phyloP scores from a whole-genome alignment of 768 basidiomycete genomes.

The Mycena indigotica region DNA sequence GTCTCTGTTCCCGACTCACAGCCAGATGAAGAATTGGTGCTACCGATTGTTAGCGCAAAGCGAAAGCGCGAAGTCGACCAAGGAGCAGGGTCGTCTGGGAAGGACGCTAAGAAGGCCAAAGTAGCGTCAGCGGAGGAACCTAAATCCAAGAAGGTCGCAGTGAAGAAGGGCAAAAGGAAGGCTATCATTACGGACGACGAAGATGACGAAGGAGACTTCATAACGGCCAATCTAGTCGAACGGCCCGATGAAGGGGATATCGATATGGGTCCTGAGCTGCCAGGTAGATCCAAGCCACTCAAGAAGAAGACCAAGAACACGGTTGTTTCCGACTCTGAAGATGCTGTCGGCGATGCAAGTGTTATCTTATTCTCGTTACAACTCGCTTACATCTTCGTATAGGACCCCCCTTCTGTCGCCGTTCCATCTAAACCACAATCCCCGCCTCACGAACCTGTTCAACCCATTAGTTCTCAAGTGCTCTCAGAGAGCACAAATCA shows the following conservation, averaged over 20 bases:
- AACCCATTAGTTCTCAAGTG: slow-evolving; percentile 11
- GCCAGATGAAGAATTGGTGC: slow-evolving; percentile 23
- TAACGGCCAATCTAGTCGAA: background rate
- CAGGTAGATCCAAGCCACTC: background rate
- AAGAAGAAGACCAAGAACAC: slow-evolving; percentile 19
- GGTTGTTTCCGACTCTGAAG: slow-evolving; percentile 22
- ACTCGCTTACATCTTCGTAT: background rate
- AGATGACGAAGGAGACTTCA: slow-evolving; percentile 9
- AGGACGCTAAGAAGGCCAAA: slow-evolving; percentile 19
- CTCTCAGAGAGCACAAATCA: slow-evolving; percentile 11
- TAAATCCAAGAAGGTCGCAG: slow-evolving; percentile 6
- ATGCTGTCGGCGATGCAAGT: background rate
- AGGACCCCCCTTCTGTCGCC: background rate
- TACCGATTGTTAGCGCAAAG: slow-evolving; percentile 26
- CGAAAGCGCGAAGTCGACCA: slow-evolving; percentile 30
- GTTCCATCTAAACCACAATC: background rate
- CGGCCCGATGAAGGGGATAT: slow-evolving; percentile 1
- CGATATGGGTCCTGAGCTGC: background rate
- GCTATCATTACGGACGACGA: slow-evolving; percentile 38
- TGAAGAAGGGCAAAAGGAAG: slow-evolving; percentile 11
- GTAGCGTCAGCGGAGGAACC: slow-evolving; percentile 1
- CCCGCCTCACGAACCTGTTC: background rate
- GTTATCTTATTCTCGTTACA: background rate
- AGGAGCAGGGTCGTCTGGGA: slow-evolving; percentile 15
- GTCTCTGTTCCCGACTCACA: slow-evolving; percentile 33